A percentile compares a stretch with the other conserved stretches of the same genome.
These are phyloP conservation scores for Picea sitchensis DNA, from an alignment of 75 land plant genomes.

Conservation along the genomic window DNA sequence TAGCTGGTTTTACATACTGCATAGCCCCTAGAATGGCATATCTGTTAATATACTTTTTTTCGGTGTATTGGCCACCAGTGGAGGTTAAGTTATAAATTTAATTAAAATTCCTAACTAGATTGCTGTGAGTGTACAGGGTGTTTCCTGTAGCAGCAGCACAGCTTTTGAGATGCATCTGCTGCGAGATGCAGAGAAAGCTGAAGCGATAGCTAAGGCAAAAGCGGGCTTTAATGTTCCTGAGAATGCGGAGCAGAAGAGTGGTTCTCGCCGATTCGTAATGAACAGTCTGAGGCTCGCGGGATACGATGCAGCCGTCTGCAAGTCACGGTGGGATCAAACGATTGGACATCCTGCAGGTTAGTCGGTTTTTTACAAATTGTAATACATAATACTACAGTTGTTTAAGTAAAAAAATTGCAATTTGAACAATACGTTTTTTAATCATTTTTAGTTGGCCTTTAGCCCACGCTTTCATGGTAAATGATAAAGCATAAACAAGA, in stretches of 20 bases:
- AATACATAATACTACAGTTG: background rate
- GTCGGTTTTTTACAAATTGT: background rate
- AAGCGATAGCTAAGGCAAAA: background rate
- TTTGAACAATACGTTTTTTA: background rate
- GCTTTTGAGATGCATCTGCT: background rate
- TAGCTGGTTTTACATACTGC: constrained; percentile 17
- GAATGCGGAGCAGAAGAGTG: background rate
- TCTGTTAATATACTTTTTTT: background rate
- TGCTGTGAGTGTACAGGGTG: background rate
- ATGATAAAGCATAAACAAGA: too few species aligned
- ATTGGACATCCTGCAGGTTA: constrained; percentile 37
- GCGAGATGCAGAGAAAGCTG: background rate
- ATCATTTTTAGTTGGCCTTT: too few species aligned
- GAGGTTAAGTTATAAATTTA: background rate
- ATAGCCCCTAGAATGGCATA: too few species aligned
- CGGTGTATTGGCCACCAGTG: constrained; percentile 2
- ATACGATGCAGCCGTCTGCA: constrained; percentile 76
- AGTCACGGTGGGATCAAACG: constrained; percentile 55
- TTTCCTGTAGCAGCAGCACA: background rate
- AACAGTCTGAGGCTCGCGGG: constrained; percentile 27
- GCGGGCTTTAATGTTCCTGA: background rate
- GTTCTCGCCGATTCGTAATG: constrained; percentile 30
- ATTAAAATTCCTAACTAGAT: background rate
- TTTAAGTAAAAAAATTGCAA: background rate
- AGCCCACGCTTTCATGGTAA: too few species aligned